phyloP scores from a whole-genome alignment of 805 yeast genomes.

The Metschnikowia reukaufii region DNA sequence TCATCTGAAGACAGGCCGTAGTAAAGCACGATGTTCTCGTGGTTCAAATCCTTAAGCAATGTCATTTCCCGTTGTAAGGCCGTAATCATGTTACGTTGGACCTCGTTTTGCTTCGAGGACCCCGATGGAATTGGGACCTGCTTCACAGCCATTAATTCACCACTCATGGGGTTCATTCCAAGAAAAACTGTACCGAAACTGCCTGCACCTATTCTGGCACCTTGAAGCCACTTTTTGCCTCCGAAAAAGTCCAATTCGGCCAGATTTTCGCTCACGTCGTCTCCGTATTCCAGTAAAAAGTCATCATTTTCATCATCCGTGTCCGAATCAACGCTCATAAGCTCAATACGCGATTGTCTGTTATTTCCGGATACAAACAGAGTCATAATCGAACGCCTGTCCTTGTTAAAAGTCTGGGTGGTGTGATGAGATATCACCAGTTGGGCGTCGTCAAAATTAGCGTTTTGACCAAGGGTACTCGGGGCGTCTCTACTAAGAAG shows the following conservation, averaged over 20 bases:
- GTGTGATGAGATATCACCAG: conserved; percentile 11
- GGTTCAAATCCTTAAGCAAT: conserved; percentile 74
- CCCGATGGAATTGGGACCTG: conserved; percentile 73
- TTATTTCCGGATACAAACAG: conserved; percentile 24
- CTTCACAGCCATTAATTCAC: conserved; percentile 96
- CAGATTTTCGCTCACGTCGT: conserved; percentile 35
- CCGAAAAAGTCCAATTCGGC: conserved; percentile 27
- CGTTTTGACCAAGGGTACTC: conserved; percentile 7
- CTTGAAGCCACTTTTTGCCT: conserved; percentile 74
- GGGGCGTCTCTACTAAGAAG: conserved; percentile 30
- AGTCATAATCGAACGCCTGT: conserved; percentile 19
- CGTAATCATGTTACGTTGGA: conserved; percentile 58
- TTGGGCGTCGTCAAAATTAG: conserved; percentile 6
- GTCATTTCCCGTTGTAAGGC: conserved; percentile 82
- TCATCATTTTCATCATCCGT: conserved; percentile 15
- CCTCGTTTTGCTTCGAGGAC: conserved; percentile 29
- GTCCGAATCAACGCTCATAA: conserved; percentile 18
- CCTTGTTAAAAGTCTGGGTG: conserved; percentile 4
- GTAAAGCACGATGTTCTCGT: conserved; percentile 90
- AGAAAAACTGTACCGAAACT: conserved; percentile 91
- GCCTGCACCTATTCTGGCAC: conserved; percentile 92
- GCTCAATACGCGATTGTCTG: conserved; percentile 48
- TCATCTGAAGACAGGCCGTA: conserved; percentile 83
- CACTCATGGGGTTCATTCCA: conserved; percentile 89
- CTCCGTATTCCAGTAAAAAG: conserved; percentile 24